Base-by-base conservation (phyloP, 495 filamentous ascomycete species). In the Aspergillus nidulans region DNA sequence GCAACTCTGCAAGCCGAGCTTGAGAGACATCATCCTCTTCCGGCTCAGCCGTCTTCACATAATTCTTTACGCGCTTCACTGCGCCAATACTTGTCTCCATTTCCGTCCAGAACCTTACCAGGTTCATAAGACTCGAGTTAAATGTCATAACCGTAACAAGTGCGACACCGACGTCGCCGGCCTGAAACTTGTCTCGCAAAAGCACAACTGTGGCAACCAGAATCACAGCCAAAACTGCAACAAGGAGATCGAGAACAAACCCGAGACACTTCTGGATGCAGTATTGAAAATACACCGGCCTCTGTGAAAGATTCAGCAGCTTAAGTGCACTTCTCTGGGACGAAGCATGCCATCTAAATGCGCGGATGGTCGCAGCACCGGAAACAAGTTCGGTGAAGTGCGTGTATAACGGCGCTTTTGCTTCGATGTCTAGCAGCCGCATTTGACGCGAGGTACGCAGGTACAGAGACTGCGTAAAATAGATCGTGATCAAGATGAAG, bases 181-280 rank as follows among this genome's bases (percentile, higher is more conserved):
- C 74, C 53, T 83, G 81, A 12, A 34, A 34, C 10, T 13, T 34
- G 25, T 64, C 65, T 6, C 74, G 77, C 8, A 63, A 26, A 4
- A 18, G 21, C 1, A 76, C 74, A 1, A 78, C 43, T 9, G 87
- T 58, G 7, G 49, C 47, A 10, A 69, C 59, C 2, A 89, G 77
- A 3, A 84, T 60, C 4, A 74, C 67, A 0, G 85, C 78, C 23
- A 90, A 78, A 30, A 80, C 71, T 2, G 83, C 76, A 52, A 78
- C 72, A 1, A 90, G 69, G 1, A 86, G 55, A 13, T 83, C 67
- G 74, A 90, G 80, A 13, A 85, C 77, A 64, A 86, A 77, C 10
- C 73, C 77, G 61, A 92, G 75, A 86, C 88, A 91, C 34, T 85
- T 74, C 81, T 89, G 72, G 76, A 88, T 36, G 78, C 71, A 81